Base-by-base conservation (phyloP, 495 filamentous ascomycete species). In the Xylaria acuta region DNA sequence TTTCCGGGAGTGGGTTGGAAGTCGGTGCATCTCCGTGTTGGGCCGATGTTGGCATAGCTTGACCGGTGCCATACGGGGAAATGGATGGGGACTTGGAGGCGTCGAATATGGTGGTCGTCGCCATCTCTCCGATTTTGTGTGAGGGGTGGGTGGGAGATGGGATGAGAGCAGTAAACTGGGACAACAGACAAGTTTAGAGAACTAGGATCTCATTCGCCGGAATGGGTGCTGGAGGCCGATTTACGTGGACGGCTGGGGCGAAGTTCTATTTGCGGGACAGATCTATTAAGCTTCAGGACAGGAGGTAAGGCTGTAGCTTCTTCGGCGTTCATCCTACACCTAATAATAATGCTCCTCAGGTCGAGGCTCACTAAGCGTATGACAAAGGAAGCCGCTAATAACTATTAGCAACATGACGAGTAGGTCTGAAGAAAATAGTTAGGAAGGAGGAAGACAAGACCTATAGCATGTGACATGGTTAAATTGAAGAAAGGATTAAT, bases 31-130 rank as follows among this genome's bases (percentile, higher is more conserved):
- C 18, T 25, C n/a, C 38, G 22, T 64, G 60, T 30, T 64, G 38
- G 16, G 12, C 4, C 2, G 18, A 34, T 11, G 32, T 59, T 5
- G 56, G 20, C 18, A n/a, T 38, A 25, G 16, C 30, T 18, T 60
- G 56, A 25, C 16, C 12, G 14, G 5, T 11, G 2, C 60, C 36
- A 30, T 41, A 41, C 3, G 64, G 20, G 18, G 43, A 56, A 1
- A 40, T 45, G 12, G 65, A 18, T 0, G 45, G 65, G 11, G 65
- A 54, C 4, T 30, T 56, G 0, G 65, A 54, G 49, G 63, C 22
- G 63, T 67, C 65, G 49, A 67, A 67, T 14, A 67, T 67, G 7
- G 65, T 67, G 22, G 65, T 67, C 2, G 65, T 67, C 36, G 65
- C 65, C 65, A 67, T 67, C 14, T 36, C 56, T 14, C 18, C 0